Base-by-base conservation (phyloP, 768 basidiomycete species). In the Pleurotus platypus region DNA sequence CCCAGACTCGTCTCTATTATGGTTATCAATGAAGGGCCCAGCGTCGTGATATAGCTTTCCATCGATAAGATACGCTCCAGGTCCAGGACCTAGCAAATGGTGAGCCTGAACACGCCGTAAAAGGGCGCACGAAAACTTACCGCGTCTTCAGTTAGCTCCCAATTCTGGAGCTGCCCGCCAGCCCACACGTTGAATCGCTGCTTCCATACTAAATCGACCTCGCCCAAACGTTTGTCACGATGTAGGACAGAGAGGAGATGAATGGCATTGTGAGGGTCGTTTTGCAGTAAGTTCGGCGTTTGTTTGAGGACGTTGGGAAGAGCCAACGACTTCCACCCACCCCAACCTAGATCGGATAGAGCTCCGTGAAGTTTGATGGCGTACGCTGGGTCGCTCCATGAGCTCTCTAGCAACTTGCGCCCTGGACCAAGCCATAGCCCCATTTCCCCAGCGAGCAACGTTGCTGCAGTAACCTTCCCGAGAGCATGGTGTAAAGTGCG, bases 241-340 rank as follows among this genome's bases (percentile, higher is more conserved):
- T 70, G 71, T 37, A 90, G 70, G 4, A 69, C 69, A 0, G 82
- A 80, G 13, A 88, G 69, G 56, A 89, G 72, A 16, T 74, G 74
- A 9, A 87, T 58, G 0, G 81, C 69, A 43, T 65, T 60, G 39
- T 64, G 64, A 3, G 80, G 75, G n/a, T 82, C 73, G 5, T 62
- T 58, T 24, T 81, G 72, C 12, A 85, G 63, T 18, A 85, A 63
- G 47, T 74, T 75, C 3, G 74, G 69, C 1, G 80, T 81, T 27
- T 74, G 71, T 61, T 81, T 82, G 12, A 84, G 62, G n/a, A 90
- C 64, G 11, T 77, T 68, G 1, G 89, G 86, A 2, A 86, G 65
- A 12, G 80, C 87, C 8, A 91, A 67, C 30, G 83, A 72, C 66
- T 84, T 89, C 89, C 89, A 92, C 2, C 89, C 91, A 16, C 83